Evolutionary conservation across 345 rosid species (phyloP).

Genomic region (Ceriops tagal): DNA sequence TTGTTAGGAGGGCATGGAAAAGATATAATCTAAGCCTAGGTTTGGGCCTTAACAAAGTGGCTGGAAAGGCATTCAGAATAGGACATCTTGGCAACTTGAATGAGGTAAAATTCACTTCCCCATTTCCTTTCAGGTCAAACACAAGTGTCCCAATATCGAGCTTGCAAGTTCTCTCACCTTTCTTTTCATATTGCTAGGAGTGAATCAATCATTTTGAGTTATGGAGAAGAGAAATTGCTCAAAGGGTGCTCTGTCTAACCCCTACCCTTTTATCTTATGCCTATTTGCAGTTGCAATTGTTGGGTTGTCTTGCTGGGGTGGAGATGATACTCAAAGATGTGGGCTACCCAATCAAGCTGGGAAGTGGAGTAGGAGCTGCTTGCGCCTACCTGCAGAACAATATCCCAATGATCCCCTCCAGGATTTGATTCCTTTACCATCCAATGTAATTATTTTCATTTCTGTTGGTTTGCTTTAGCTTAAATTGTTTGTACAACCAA

Average conservation of each 20-base stretch:
- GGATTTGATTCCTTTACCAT: slow-evolving; percentile 46
- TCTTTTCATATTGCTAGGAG: too few species aligned
- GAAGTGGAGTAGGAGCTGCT: slow-evolving; percentile 95
- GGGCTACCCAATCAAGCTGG: slow-evolving; percentile 88
- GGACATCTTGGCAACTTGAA: slow-evolving; percentile 93
- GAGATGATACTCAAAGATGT: slow-evolving; percentile 95
- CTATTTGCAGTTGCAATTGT: slow-evolving; percentile 65
- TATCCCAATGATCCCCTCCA: slow-evolving; percentile 73
- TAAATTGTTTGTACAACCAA: slow-evolving; percentile 29
- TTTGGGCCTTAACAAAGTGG: slow-evolving; percentile 95
- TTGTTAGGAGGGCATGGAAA: slow-evolving; percentile 86
- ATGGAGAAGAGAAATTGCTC: neutral
- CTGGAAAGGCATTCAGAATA: slow-evolving; percentile 96
- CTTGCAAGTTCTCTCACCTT: too few species aligned
- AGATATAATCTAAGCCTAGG: slow-evolving; percentile 95
- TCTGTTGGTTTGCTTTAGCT: slow-evolving; percentile 8
- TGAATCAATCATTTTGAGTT: neutral
- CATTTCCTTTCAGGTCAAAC: neutral
- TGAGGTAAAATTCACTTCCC: slow-evolving; percentile 51
- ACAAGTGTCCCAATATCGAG: neutral
- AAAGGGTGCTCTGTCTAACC: neutral
- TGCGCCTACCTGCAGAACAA: slow-evolving; percentile 70
- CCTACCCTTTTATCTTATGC: neutral
- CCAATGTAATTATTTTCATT: slow-evolving; percentile 25
- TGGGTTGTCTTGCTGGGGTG: slow-evolving; percentile 95